Evolutionary conservation across 371 early-diverging fungal species (phyloP).

Genomic region (Lichtheimia ramosa): DNA sequence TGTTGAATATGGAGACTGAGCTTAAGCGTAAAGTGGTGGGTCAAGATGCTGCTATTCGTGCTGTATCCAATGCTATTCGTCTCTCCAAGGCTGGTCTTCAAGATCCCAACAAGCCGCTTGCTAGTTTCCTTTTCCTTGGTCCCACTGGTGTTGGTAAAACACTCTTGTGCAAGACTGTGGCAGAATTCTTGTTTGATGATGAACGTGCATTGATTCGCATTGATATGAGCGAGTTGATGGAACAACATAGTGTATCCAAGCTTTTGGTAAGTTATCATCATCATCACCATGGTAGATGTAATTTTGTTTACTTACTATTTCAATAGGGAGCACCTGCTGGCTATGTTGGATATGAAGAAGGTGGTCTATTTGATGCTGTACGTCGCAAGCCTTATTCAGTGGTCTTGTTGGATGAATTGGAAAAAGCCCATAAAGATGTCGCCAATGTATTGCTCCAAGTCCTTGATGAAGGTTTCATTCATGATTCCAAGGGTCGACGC

Average conservation of each 20-base stretch:
- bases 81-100: slow-evolving; percentile 84
- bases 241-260: slow-evolving; percentile 77
- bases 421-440: slow-evolving; percentile 88
- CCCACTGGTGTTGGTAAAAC: slow-evolving; percentile 92
- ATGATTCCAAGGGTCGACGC: slow-evolving; percentile 81
- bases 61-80: slow-evolving; percentile 74
- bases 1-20: slow-evolving; percentile 78
- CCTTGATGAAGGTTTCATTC: slow-evolving; percentile 90
- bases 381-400: slow-evolving; percentile 89
- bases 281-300: no score
- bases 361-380: slow-evolving; percentile 89
- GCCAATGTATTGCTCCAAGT: slow-evolving; percentile 81
- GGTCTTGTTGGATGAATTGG: slow-evolving; percentile 90
- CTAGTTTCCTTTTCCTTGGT: slow-evolving; percentile 91
- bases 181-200: slow-evolving; percentile 86
- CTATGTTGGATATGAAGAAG: slow-evolving; percentile 85
- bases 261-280: slow-evolving; percentile 53
- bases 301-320: no score
- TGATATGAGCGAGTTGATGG: slow-evolving; percentile 95
- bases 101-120: slow-evolving; percentile 80
- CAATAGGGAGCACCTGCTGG: slow-evolving; percentile 84
- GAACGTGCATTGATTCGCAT: slow-evolving; percentile 84
- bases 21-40: slow-evolving; percentile 80
- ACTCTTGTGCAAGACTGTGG: slow-evolving; percentile 83
- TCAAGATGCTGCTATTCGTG: slow-evolving; percentile 79